Percentiles rank a stretch among this genome's conserved stretches.
Conservation (phyloP, 352 stramenopile species). For the Phytophthora cryptogea region DNA sequence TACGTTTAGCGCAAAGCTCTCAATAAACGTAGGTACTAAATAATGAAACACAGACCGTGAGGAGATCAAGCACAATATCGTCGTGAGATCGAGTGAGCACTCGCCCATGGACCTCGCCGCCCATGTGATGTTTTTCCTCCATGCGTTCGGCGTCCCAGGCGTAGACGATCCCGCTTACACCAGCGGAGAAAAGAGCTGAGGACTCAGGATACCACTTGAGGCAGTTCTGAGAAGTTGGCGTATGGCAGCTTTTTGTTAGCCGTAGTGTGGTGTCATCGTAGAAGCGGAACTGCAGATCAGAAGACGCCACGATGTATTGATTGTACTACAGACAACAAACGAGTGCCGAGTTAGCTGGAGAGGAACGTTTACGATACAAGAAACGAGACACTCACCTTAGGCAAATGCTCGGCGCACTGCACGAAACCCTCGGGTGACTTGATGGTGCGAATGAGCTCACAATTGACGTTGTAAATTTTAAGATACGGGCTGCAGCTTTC, state of each 20-base stretch:
- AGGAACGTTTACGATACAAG: neutral
- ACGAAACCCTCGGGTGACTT: slow-evolving; percentile 75
- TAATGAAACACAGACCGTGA: slow-evolving; percentile 47
- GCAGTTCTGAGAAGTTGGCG: slow-evolving; percentile 80
- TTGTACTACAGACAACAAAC: slow-evolving; percentile 35
- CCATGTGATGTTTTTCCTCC: slow-evolving; percentile 87
- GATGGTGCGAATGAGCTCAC: slow-evolving; percentile 69
- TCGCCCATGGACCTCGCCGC: slow-evolving; percentile 54
- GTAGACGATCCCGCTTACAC: slow-evolving; percentile 84
- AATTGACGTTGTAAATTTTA: slow-evolving; percentile 85
- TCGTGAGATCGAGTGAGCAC: slow-evolving; percentile 82
- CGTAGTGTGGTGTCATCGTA: slow-evolving; percentile 79
- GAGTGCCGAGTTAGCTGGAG: neutral
- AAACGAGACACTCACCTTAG: slow-evolving; percentile 35
- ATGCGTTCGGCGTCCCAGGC: slow-evolving; percentile 85
- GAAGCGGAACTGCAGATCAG: slow-evolving; percentile 82
- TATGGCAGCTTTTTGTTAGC: slow-evolving; percentile 81
- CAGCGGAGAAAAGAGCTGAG: slow-evolving; percentile 75
- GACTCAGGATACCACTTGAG: slow-evolving; percentile 79
- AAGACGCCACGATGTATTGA: slow-evolving; percentile 82
- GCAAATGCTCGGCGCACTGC: slow-evolving; percentile 77
- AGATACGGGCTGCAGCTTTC: slow-evolving; percentile 78
- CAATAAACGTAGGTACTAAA: slow-evolving; percentile 1
- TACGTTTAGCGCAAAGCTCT: slow-evolving; percentile 1
- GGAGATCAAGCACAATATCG: slow-evolving; percentile 86